phyloP scores from a whole-genome alignment of 495 filamentous ascomycete genomes.

The Durotheca rogersii region DNA sequence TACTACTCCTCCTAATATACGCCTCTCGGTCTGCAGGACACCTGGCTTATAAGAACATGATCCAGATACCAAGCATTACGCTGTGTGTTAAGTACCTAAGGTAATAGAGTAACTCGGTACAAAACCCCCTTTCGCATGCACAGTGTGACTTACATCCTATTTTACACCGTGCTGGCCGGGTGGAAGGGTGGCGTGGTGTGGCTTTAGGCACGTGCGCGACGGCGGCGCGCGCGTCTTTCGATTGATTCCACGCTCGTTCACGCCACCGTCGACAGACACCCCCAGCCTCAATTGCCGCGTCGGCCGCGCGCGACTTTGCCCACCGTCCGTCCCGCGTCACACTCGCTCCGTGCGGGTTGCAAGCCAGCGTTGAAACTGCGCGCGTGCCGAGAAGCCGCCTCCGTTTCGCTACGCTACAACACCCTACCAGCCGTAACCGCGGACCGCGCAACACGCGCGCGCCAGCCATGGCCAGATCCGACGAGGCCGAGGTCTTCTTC shows the following conservation, averaged over 20 bases:
- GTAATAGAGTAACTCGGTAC: not conserved
- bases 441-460: not conserved
- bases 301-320: too few relatives aligned
- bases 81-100: too few relatives aligned
- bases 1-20: too few relatives aligned
- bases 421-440: not conserved
- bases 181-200: not conserved
- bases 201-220: constrained; percentile 17
- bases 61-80: too few relatives aligned
- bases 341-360: too few relatives aligned
- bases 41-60: too few relatives aligned
- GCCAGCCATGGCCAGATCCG: constrained; percentile 64
- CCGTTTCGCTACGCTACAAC: too few relatives aligned
- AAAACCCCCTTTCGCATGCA: not conserved
- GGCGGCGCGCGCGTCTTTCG: too few relatives aligned
- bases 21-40: too few relatives aligned
- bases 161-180: not conserved
- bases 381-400: too few relatives aligned
- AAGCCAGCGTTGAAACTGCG: too few relatives aligned
- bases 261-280: not conserved
- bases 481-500: constrained; percentile 84
- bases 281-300: not conserved
- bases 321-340: too few relatives aligned
- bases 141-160: not conserved
- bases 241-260: constrained; percentile 17